phyloP scores from a whole-genome alignment of 2,329 filamentous ascomycete species.

The Pseudogymnoascus sp. region DNA sequence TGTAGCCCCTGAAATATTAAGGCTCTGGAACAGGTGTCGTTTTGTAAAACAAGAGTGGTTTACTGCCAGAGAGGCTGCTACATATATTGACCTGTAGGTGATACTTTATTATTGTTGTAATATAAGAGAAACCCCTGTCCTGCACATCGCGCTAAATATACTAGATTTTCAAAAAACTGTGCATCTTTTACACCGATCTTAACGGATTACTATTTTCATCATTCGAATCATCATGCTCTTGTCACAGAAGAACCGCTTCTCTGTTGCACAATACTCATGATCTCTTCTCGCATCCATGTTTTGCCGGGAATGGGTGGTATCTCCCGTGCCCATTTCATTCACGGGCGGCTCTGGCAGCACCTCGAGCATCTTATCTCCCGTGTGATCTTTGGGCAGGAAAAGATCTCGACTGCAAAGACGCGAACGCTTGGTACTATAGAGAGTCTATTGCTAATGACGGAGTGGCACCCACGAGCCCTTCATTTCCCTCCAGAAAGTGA shows the following conservation, averaged over 20 bases:
- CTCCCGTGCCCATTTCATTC: conserved; percentile 43
- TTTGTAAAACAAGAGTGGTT: conserved; percentile 50
- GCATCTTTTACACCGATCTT: conserved; percentile 42
- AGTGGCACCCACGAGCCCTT: conserved; percentile 47
- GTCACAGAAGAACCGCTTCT: conserved; percentile 44
- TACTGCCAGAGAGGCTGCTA: conserved; percentile 43
- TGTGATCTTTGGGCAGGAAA: conserved; percentile 46
- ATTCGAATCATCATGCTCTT: conserved; percentile 38
- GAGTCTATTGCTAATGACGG: conserved; percentile 43
- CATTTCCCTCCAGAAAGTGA: conserved; percentile 45
- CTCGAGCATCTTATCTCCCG: conserved; percentile 44
- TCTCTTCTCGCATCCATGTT: conserved; percentile 43
- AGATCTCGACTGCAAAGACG: conserved; percentile 39
- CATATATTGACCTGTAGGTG: conserved; percentile 40
- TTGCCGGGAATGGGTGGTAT: conserved; percentile 35
- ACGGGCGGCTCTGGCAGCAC: conserved; percentile 45
- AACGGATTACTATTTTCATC: conserved; percentile 40
- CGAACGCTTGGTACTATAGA: conserved; percentile 45
- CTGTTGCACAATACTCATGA: conserved; percentile 45
- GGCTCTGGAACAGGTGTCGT: conserved; percentile 39
- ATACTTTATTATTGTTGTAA: not conserved
- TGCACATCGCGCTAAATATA: not conserved
- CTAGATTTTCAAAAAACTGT: conserved; percentile 41
- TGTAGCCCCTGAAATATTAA: conserved; percentile 27
- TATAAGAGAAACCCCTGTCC: not conserved